A percentile compares a stretch with the other conserved stretches of the same genome.
Evolutionary conservation across 768 basidiomycete species (phyloP).

Genomic region (Strobilomyces dryophilus): DNA sequence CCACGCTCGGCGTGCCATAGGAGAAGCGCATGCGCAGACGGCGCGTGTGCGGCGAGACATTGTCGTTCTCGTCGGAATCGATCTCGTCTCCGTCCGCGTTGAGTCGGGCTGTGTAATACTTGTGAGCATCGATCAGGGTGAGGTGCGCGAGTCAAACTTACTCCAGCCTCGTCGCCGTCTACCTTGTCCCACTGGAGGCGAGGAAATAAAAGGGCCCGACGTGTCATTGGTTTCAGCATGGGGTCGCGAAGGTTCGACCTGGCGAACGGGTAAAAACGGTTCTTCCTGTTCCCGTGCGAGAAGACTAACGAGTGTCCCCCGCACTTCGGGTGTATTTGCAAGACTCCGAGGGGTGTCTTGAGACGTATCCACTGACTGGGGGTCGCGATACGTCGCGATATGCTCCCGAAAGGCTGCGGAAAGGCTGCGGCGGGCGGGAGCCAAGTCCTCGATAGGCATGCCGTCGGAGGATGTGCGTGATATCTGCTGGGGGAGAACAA

Average conservation of each 20-base stretch:
- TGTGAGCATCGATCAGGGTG: constrained; percentile 3
- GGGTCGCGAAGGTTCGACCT: constrained; percentile 4
- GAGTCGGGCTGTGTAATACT: constrained; percentile 28
- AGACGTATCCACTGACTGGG: constrained; percentile 2
- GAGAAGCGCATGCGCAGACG: constrained; percentile 40
- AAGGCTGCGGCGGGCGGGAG: constrained; percentile 15
- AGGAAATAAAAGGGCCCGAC: constrained; percentile 5
- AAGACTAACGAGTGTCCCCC: constrained; percentile 20
- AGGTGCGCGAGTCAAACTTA: constrained; percentile 13
- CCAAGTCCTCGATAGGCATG: constrained; percentile 17
- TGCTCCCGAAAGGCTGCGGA: constrained; percentile 23
- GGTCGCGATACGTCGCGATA: constrained; percentile 12
- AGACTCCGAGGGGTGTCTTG: constrained; percentile 20
- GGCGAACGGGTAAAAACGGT: constrained; percentile 3
- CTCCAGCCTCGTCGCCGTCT: constrained; percentile 34
- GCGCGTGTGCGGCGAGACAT: constrained; percentile 45
- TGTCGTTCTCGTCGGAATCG: constrained; percentile 54
- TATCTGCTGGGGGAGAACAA: constrained; percentile 19
- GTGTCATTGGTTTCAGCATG: constrained; percentile 2
- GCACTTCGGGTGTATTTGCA: constrained; percentile 21
- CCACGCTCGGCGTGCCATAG: constrained; percentile 13
- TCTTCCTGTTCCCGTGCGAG: constrained; percentile 26
- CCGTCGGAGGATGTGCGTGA: constrained; percentile 25
- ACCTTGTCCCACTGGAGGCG: constrained; percentile 12
- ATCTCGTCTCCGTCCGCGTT: constrained; percentile 61